A percentile compares a stretch with the other conserved stretches of the same genome.
Evolutionary conservation across 257 asterid species (phyloP).

Genomic region (Penstemon newberryi): DNA sequence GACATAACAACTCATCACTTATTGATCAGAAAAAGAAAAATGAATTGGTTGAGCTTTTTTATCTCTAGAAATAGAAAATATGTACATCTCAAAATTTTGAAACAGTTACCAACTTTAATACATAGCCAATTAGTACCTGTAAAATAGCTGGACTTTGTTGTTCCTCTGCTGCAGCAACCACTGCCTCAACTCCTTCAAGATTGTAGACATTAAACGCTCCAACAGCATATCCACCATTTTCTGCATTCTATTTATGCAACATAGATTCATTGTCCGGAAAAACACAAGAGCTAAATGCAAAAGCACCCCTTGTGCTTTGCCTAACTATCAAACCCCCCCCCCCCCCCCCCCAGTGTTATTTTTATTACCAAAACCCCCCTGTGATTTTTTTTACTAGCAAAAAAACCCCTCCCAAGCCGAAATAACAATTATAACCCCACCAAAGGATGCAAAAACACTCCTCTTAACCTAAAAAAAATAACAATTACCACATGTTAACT

Average conservation of each 20-base stretch:
- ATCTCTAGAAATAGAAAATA: conserved; percentile 4
- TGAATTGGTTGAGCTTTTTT: conserved; percentile 1
- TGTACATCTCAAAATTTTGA: not conserved
- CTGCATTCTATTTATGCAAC: conserved; percentile 63
- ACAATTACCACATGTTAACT: too few species aligned
- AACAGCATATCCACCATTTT: conserved; percentile 84
- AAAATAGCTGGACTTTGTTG: conserved; percentile 88
- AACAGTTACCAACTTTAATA: conserved; percentile 5
- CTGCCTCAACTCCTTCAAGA: conserved; percentile 94
- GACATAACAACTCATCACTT: conserved; percentile 3
- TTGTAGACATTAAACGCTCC: conserved; percentile 95
- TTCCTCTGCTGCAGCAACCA: conserved; percentile 93
- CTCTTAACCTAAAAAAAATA: too few species aligned
- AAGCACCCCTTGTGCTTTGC: not conserved
- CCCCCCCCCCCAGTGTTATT: too few species aligned
- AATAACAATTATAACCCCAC: too few species aligned
- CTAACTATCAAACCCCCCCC: too few species aligned
- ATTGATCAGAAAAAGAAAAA: conserved; percentile 1
- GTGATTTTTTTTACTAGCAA: too few species aligned
- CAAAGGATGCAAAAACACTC: too few species aligned
- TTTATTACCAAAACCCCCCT: too few species aligned
- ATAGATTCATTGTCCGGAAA: conserved; percentile 30
- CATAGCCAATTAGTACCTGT: conserved; percentile 59
- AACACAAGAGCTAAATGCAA: not conserved
- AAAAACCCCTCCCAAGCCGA: too few species aligned